Conservation (phyloP, 2,329 filamentous ascomycete species). For the Talaromyces atroroseus region DNA sequence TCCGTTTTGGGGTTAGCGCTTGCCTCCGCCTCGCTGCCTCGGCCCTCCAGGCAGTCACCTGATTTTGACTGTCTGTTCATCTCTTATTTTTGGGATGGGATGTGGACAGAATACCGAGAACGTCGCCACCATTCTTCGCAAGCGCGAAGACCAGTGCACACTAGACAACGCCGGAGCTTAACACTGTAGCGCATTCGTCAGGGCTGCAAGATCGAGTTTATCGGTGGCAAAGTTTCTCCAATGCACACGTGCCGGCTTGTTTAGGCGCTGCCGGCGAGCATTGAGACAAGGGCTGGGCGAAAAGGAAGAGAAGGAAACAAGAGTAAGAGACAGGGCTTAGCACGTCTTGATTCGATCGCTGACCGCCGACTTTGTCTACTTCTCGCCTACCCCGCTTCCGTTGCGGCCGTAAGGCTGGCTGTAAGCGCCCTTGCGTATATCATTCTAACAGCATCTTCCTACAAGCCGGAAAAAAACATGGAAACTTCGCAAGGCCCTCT, state of each 20-base stretch:
- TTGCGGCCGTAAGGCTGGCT: constrained; percentile 8
- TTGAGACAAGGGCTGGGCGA: neutral
- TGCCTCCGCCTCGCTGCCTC: neutral
- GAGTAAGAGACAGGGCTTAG: neutral
- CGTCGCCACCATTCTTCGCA: too few relatives aligned
- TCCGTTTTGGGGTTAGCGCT: neutral
- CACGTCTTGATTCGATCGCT: neutral
- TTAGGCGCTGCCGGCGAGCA: neutral
- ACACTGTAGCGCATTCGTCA: neutral
- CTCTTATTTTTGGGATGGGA: too few relatives aligned
- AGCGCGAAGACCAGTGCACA: too few relatives aligned
- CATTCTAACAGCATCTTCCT: neutral
- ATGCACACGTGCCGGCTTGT: neutral
- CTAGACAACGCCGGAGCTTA: neutral
- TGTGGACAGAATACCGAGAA: too few relatives aligned
- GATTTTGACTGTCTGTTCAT: too few relatives aligned
- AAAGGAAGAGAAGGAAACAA: neutral
- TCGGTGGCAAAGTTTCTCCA: neutral
- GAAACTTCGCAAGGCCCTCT: neutral
- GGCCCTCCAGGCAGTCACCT: too few relatives aligned
- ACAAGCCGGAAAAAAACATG: neutral
- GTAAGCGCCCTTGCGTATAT: neutral
- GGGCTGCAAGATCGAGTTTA: neutral
- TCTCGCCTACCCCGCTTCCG: constrained; percentile 3
- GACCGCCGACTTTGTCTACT: neutral